Evolutionary conservation across 2,329 filamentous ascomycete species (phyloP), one percentile per base, ranked within the genome.

Genomic region (Claviceps arundinis): DNA sequence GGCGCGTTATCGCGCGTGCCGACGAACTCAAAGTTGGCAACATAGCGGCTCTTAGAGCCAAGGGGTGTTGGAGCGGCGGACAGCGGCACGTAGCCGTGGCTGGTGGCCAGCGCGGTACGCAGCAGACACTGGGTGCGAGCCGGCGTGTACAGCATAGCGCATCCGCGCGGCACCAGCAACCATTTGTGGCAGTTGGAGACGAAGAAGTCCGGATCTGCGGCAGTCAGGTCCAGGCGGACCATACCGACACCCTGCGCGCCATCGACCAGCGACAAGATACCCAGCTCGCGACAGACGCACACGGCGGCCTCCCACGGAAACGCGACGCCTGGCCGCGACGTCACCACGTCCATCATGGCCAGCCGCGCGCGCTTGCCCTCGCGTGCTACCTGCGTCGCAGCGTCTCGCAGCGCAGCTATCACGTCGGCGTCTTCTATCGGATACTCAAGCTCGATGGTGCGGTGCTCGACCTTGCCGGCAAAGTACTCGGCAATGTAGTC

Each of bases 111-210:
- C 0, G 87, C 84, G 2, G 82, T 82, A 14, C 81, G 77, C 43
- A 96, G 80, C 44, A 94, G 67, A 48, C 73, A 70, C 65, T 96
- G 91, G 65, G 94, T 89, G 22, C 84, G 76, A 17, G 73, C 54
- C 0, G 89, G 86, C 1, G 93, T 86, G 66, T 94, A 85, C 57
- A 96, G 79, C 4, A 93, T 72, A 2, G 89, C 89, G 63, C 85
- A 89, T 16, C 84, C 85, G 37, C 90, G 81, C 1, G 90, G 91
- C 0, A 81, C 79, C 61, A 81, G 83, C 7, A 96, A 80, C 91
- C 91, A 97, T 72, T 95, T 95, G 71, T 95, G 87, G 59, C 82
- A 87, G 65, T 96, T 96, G 52, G 77, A 84, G 14, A 91, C 77
- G 62, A 94, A 87, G 69, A 95, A 96, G 66, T 96, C 90, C 0